Evolutionary conservation across 768 basidiomycete genomes (phyloP).

Genomic region (Kwoniella botswanensis): DNA sequence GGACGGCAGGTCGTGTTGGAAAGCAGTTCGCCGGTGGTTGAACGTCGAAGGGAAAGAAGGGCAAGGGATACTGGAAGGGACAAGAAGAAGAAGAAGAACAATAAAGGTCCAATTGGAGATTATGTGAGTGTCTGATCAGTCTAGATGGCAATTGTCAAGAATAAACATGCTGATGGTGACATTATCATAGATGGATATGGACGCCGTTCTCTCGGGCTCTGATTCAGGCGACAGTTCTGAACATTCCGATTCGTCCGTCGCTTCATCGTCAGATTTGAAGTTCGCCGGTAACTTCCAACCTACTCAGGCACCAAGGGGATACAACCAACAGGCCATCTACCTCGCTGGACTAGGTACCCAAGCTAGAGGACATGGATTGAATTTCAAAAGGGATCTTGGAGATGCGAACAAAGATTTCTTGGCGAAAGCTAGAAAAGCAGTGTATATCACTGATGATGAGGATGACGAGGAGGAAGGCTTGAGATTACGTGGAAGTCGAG

Average conservation of each 20-base stretch:
- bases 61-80: not conserved
- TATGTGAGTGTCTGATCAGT: constrained; percentile 15
- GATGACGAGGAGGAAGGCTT: constrained; percentile 13
- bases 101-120: constrained; percentile 13
- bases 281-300: constrained; percentile 58
- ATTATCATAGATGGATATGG: constrained; percentile 40
- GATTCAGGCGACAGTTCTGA: constrained; percentile 36
- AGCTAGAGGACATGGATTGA: constrained; percentile 37
- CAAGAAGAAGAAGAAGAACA: not conserved
- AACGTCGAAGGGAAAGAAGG: constrained; percentile 5
- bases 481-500: not conserved
- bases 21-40: constrained; percentile 18
- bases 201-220: constrained; percentile 46
- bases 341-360: constrained; percentile 53
- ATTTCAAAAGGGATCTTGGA: constrained; percentile 28
- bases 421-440: constrained; percentile 50
- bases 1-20: constrained; percentile 14
- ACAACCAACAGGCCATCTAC: constrained; percentile 56
- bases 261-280: constrained; percentile 43
- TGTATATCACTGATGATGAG: constrained; percentile 50
- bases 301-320: constrained; percentile 58
- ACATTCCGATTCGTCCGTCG: constrained; percentile 38
- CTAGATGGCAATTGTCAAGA: too few relatives aligned
- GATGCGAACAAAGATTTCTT: constrained; percentile 37
- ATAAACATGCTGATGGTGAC: too few relatives aligned